These are phyloP conservation scores for Syncephalastrum monosporum DNA, from an alignment of 371 early-diverging fungal species.

Conservation along the genomic window DNA sequence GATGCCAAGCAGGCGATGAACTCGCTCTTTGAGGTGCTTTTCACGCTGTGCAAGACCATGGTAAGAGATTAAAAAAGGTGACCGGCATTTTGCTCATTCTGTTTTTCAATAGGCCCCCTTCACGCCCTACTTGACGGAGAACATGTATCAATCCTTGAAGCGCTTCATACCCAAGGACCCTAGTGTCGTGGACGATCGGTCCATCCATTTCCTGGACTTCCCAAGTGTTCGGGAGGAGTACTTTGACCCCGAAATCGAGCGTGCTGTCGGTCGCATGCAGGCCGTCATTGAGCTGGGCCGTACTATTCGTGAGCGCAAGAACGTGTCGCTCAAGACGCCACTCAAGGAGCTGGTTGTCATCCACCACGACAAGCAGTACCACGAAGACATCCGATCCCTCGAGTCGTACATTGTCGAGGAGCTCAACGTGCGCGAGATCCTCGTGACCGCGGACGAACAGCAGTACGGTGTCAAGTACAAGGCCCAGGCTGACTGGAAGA, in stretches of 20 bases:
- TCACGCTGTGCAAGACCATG: slow-evolving; percentile 93
- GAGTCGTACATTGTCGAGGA: slow-evolving; percentile 93
- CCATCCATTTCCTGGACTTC: slow-evolving; percentile 91
- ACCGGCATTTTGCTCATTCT: neutral
- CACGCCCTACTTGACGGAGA: slow-evolving; percentile 98
- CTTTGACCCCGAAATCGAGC: slow-evolving; percentile 94
- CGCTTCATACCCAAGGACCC: slow-evolving; percentile 61
- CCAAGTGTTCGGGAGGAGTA: slow-evolving; percentile 93
- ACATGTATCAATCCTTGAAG: slow-evolving; percentile 95
- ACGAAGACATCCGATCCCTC: slow-evolving; percentile 80
- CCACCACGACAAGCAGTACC: slow-evolving; percentile 85
- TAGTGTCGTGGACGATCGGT: slow-evolving; percentile 74
- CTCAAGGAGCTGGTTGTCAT: slow-evolving; percentile 93
- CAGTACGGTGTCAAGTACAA: slow-evolving; percentile 91
- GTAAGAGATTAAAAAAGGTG: slow-evolving; percentile 13
- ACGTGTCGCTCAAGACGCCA: slow-evolving; percentile 96
- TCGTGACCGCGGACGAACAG: slow-evolving; percentile 87
- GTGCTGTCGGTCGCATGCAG: slow-evolving; percentile 94
- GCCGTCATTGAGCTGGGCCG: slow-evolving; percentile 97
- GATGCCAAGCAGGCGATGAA: slow-evolving; percentile 86
- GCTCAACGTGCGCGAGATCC: slow-evolving; percentile 86
- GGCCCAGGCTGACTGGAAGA: slow-evolving; percentile 89
- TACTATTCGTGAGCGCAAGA: slow-evolving; percentile 92
- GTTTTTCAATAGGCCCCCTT: slow-evolving; percentile 82
- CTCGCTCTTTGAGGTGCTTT: slow-evolving; percentile 93